phyloP scores from a whole-genome alignment of 371 early-diverging fungal genomes.

The Lichtheimia ornata region DNA sequence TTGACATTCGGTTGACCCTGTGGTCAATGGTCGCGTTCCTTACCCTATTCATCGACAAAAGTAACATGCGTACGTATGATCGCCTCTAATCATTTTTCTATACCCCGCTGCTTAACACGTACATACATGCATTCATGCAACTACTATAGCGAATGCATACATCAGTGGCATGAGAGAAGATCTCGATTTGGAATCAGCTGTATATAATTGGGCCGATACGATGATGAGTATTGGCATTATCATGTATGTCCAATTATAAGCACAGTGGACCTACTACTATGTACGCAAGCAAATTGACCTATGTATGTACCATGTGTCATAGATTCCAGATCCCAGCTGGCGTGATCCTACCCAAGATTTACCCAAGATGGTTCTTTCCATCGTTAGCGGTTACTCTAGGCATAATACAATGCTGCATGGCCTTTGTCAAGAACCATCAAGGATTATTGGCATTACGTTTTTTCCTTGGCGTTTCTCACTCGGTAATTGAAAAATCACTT shows the following conservation, averaged over 20 bases:
- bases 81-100: background rate
- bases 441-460: conserved; percentile 61
- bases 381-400: conserved; percentile 65
- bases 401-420: conserved; percentile 58
- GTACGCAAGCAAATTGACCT: background rate
- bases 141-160: conserved; percentile 38
- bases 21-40: conserved; percentile 44
- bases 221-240: conserved; percentile 76
- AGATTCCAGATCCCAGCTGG: conserved; percentile 47
- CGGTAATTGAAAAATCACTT: background rate
- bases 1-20: conserved; percentile 70
- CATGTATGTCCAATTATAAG: conserved; percentile 41
- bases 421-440: conserved; percentile 40
- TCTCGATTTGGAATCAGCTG: conserved; percentile 42
- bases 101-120: no score
- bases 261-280: background rate
- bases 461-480: conserved; percentile 65
- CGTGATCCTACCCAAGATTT: conserved; percentile 46
- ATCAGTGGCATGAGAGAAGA: conserved; percentile 54
- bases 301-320: background rate
- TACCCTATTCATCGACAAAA: conserved; percentile 74
- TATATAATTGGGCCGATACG: conserved; percentile 65
- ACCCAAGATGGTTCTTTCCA: conserved; percentile 60
- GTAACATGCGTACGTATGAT: conserved; percentile 65
- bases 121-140: background rate